Evolutionary conservation across 345 rosid species (phyloP).

Genomic region (Balakata baccata): DNA sequence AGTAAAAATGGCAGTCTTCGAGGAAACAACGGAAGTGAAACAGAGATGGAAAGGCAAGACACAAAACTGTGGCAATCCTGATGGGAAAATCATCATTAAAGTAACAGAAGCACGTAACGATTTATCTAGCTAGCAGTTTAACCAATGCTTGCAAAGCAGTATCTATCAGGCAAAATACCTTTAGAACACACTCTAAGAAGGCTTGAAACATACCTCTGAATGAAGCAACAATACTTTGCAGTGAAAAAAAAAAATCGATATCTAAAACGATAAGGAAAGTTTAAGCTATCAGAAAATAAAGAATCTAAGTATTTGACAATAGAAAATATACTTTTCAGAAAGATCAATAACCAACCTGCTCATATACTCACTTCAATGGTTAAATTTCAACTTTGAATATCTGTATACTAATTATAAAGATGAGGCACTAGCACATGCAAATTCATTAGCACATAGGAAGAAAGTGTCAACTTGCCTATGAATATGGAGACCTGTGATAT

Average conservation of each 20-base stretch:
- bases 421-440: neutral
- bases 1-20: too few species aligned
- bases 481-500: too few species aligned
- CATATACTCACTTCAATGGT: neutral
- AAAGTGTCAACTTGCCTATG: slow-evolving; percentile 11
- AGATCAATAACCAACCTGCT: slow-evolving; percentile 5
- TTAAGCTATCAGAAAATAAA: neutral
- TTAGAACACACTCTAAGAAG: neutral
- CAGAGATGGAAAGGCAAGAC: too few species aligned
- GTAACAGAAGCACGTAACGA: too few species aligned
- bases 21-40: too few species aligned
- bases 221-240: neutral
- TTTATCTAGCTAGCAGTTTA: too few species aligned
- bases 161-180: neutral
- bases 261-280: neutral
- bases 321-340: neutral
- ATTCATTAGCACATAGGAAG: too few species aligned
- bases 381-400: slow-evolving; percentile 10
- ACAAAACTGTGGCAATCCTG: too few species aligned
- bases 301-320: neutral
- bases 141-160: too few species aligned
- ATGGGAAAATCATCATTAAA: too few species aligned
- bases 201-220: neutral
- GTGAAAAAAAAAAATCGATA: neutral
- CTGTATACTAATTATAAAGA: neutral